Evolutionary conservation across 2,329 filamentous ascomycete species (phyloP).

Genomic region (Achaetomium macrosporum): DNA sequence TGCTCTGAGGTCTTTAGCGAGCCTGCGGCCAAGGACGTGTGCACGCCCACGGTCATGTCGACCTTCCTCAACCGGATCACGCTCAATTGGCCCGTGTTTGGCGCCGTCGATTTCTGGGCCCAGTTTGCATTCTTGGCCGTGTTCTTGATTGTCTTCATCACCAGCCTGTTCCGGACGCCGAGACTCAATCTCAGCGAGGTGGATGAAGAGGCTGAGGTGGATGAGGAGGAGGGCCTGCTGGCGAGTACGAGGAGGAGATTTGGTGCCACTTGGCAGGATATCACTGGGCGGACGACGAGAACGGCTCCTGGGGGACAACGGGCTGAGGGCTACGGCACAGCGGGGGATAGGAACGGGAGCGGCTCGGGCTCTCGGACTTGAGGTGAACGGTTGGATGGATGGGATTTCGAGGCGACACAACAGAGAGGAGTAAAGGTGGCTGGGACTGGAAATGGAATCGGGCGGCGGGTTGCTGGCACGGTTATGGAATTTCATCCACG

Average conservation of each 20-base stretch:
- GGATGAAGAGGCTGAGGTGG: constrained; percentile 83
- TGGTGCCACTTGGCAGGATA: constrained; percentile 82
- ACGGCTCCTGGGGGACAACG: background rate
- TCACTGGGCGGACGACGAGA: constrained; percentile 51
- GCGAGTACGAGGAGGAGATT: constrained; percentile 77
- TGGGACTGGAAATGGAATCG: background rate
- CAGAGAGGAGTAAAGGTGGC: background rate
- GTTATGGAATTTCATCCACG: background rate
- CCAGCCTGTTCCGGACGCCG: constrained; percentile 74
- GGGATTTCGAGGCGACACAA: background rate
- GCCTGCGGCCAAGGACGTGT: constrained; percentile 68
- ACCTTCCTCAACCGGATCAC: constrained; percentile 91
- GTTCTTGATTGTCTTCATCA: constrained; percentile 75
- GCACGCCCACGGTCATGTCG: constrained; percentile 85
- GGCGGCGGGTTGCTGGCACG: background rate
- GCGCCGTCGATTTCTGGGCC: constrained; percentile 88
- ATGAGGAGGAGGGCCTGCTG: constrained; percentile 88
- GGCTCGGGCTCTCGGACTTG: background rate
- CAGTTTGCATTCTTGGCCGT: constrained; percentile 86
- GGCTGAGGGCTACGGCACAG: constrained; percentile 19
- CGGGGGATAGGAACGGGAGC: constrained; percentile 2
- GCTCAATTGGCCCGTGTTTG: constrained; percentile 93
- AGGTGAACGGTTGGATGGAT: background rate
- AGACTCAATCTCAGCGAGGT: constrained; percentile 68
- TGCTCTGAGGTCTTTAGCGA: constrained; percentile 74